A percentile compares a stretch with the other conserved stretches of the same genome.
phyloP scores from a whole-genome alignment of 2,329 filamentous ascomycete genomes.

The Ophiostoma australiae region DNA sequence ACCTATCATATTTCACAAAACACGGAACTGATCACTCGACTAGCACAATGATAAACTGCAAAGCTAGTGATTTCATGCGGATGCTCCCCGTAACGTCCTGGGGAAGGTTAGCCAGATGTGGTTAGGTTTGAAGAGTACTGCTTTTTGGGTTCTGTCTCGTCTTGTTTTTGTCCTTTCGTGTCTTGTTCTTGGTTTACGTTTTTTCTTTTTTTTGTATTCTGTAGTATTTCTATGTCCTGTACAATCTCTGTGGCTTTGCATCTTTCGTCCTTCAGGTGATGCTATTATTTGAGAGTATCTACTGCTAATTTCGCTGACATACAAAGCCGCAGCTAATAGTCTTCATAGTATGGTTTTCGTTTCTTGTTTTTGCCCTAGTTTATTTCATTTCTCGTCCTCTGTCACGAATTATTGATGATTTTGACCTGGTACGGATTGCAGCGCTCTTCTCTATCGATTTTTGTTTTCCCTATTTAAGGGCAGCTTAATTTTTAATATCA shows the following conservation, averaged over 20 bases:
- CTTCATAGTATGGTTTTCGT: background rate
- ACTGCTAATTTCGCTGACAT: background rate
- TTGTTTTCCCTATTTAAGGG: background rate
- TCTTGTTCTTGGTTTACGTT: background rate
- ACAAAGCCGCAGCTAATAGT: background rate
- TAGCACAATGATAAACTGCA: background rate
- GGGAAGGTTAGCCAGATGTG: background rate
- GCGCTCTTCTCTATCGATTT: background rate
- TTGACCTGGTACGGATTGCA: background rate
- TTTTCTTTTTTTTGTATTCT: too few species aligned
- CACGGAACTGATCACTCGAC: background rate
- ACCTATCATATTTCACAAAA: slow-evolving; percentile 14
- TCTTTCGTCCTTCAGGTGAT: background rate
- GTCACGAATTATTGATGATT: too few species aligned
- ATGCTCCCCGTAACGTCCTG: slow-evolving; percentile 10
- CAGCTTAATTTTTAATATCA: too few species aligned
- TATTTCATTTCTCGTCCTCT: background rate
- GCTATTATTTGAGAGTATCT: background rate
- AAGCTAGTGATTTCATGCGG: slow-evolving; percentile 8
- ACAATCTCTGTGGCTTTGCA: background rate
- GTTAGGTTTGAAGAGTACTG: background rate
- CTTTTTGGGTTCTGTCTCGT: background rate
- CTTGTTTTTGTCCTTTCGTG: background rate
- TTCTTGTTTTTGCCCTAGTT: background rate
- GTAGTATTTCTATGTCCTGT: background rate